phyloP scores from a whole-genome alignment of 805 yeast genomes.

The Myxozyma monticola region DNA sequence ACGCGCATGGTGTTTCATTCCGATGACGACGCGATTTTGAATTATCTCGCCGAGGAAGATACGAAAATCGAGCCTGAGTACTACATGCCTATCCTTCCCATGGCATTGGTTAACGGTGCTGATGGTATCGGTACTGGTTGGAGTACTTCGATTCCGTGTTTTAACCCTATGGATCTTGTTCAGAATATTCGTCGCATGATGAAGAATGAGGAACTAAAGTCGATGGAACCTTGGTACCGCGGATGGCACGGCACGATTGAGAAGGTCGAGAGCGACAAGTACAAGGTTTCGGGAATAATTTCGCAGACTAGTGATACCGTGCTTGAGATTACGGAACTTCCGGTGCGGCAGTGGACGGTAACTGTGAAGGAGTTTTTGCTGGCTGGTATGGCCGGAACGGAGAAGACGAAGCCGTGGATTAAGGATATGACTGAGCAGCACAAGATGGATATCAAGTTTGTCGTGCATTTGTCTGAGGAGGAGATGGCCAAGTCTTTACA shows the following conservation, averaged over 20 bases:
- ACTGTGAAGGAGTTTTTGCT: conserved; percentile 82
- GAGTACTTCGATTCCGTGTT: conserved; percentile 91
- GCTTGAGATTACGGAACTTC: conserved; percentile 87
- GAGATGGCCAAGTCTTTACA: conserved; percentile 79
- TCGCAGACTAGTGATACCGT: conserved; percentile 78
- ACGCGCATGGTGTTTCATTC: conserved; percentile 77
- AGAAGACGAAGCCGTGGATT: conserved; percentile 78
- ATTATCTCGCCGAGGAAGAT: conserved; percentile 88
- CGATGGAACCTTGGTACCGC: conserved; percentile 89
- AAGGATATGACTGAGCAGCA: conserved; percentile 96
- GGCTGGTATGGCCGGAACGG: conserved; percentile 70
- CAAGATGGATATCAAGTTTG: conserved; percentile 68
- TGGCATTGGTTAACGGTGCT: conserved; percentile 91
- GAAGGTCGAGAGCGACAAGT: conserved; percentile 63
- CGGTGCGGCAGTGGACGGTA: conserved; percentile 89
- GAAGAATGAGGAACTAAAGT: conserved; percentile 54
- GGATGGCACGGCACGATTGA: conserved; percentile 92
- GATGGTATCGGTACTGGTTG: conserved; percentile 99
- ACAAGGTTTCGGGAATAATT: conserved; percentile 73
- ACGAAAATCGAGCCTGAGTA: conserved; percentile 92
- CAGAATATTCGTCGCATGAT: conserved; percentile 69
- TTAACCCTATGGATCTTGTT: conserved; percentile 82
- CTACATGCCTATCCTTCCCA: conserved; percentile 92
- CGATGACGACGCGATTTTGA: conserved; percentile 73
- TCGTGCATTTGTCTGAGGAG: conserved; percentile 67